phyloP scores from a whole-genome alignment of 2,329 filamentous ascomycete genomes.

The Colletotrichum spinosum region DNA sequence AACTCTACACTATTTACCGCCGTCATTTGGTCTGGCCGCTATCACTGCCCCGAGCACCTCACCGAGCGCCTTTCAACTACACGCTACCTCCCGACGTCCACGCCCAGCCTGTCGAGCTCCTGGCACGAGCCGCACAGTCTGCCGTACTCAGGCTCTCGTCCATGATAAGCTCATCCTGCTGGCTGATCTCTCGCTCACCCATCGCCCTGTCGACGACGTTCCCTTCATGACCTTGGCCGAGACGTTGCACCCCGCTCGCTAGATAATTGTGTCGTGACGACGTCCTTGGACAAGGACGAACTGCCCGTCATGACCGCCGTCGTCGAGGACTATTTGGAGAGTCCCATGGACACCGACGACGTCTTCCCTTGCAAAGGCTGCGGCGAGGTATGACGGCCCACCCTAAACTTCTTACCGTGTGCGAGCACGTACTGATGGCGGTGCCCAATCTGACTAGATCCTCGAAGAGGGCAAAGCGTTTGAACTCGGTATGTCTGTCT shows the following conservation, averaged over 20 bases:
- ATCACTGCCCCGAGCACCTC: conserved; percentile 30
- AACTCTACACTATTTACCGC: conserved; percentile 1
- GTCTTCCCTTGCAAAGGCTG: conserved; percentile 92
- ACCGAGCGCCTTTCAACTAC: conserved; percentile 30
- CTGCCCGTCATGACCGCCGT: conserved; percentile 56
- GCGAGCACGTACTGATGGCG: conserved; percentile 36
- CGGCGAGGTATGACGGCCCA: conserved; percentile 75
- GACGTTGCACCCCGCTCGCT: conserved; percentile 14
- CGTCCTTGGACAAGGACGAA: conserved; percentile 29
- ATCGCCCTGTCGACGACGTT: conserved; percentile 15
- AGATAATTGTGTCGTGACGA: conserved; percentile 31
- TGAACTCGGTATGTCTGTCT: conserved; percentile 79
- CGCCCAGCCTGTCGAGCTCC: conserved; percentile 28
- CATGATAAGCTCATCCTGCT: conserved; percentile 25
- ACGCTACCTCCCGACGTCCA: conserved; percentile 26
- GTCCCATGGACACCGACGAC: conserved; percentile 81
- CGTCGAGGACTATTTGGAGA: conserved; percentile 73
- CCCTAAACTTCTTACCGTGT: conserved; percentile 18
- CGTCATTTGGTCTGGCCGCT: conserved; percentile 18
- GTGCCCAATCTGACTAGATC: conserved; percentile 69
- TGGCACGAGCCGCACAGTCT: conserved; percentile 36
- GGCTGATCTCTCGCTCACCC: conserved; percentile 21
- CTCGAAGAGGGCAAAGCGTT: conserved; percentile 99
- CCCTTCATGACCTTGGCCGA: conserved; percentile 32
- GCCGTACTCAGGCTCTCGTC: conserved; percentile 18